phyloP scores from a whole-genome alignment of 176 grass and related monocot genomes.

The Bolboschoenus planiculmis region DNA sequence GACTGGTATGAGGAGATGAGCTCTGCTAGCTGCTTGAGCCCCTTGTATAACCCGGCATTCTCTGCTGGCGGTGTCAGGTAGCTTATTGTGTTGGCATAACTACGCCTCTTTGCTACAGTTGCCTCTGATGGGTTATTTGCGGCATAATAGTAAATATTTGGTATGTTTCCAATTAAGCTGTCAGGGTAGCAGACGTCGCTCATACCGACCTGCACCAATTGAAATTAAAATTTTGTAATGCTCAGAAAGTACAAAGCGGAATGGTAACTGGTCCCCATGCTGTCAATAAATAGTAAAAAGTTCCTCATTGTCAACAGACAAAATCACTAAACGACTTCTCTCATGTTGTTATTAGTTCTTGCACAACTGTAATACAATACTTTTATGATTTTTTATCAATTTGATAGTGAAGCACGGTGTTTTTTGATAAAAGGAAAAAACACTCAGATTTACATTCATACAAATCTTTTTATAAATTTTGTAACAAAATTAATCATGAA shows the following conservation, averaged over 20 bases:
- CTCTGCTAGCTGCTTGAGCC: constrained; percentile 96
- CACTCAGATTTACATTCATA: no score
- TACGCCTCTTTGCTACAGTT: constrained; percentile 84
- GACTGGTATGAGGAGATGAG: constrained; percentile 97
- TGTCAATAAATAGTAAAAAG: neutral
- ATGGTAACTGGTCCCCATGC: neutral
- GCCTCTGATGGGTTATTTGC: constrained; percentile 99
- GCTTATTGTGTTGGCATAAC: constrained; percentile 99
- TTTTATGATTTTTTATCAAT: neutral
- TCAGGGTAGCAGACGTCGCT: constrained; percentile 91
- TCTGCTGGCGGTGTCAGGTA: constrained; percentile 94
- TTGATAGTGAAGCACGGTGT: neutral
- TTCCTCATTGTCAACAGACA: neutral
- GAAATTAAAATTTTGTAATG: neutral
- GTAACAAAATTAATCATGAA: neutral
- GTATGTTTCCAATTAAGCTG: constrained; percentile 96
- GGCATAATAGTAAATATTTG: constrained; percentile 98
- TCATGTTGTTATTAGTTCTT: neutral
- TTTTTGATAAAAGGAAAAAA: neutral
- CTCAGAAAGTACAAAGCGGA: neutral
- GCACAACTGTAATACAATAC: neutral
- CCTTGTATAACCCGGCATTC: constrained; percentile 98
- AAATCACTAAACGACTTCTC: neutral
- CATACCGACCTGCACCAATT: constrained; percentile 55
- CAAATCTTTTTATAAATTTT: neutral